A percentile compares a stretch with the other conserved stretches of the same genome.
These are phyloP conservation scores for Plasmodium reichenowi DNA, from an alignment of 169 alveolate species.

Conservation along the genomic window DNA sequence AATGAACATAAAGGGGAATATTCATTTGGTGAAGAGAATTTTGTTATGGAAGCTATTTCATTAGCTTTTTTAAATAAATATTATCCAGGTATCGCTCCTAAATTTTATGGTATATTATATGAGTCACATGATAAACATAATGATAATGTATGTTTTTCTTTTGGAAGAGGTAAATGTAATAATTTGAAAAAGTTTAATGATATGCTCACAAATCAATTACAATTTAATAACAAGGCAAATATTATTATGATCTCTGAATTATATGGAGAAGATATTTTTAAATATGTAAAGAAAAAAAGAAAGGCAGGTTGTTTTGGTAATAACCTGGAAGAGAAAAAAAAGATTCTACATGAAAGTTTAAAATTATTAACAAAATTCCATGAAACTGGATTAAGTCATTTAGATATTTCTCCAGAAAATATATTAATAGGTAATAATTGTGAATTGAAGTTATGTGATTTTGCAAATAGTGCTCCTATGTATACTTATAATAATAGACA, in stretches of 20 bases:
- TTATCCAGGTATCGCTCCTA: slow-evolving; percentile 81
- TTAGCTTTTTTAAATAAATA: slow-evolving; percentile 79
- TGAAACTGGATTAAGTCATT: slow-evolving; percentile 84
- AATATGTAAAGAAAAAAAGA: slow-evolving; percentile 76
- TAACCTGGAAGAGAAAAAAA: no score
- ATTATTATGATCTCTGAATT: slow-evolving; percentile 80
- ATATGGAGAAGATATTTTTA: slow-evolving; percentile 80
- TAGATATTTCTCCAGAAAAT: slow-evolving; percentile 88
- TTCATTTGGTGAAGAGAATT: slow-evolving; percentile 87
- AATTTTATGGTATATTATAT: slow-evolving; percentile 79
- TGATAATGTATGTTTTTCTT: background rate
- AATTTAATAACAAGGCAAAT: slow-evolving; percentile 76
- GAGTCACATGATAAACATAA: slow-evolving; percentile 46
- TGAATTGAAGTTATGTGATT: slow-evolving; percentile 84
- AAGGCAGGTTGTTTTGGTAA: background rate
- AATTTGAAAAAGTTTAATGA: slow-evolving; percentile 53
- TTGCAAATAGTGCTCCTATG: slow-evolving; percentile 85
- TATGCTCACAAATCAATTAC: slow-evolving; percentile 12
- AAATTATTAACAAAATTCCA: slow-evolving; percentile 79
- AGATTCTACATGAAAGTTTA: slow-evolving; percentile 71
- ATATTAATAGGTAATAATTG: slow-evolving; percentile 78
- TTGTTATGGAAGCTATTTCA: slow-evolving; percentile 87
- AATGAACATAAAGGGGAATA: slow-evolving; percentile 84
- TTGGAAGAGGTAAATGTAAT: slow-evolving; percentile 7
- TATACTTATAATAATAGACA: slow-evolving; percentile 78